Evolutionary conservation across 2,329 filamentous ascomycete species (phyloP).

Genomic region (Phaeosphaeriaceae sp.): DNA sequence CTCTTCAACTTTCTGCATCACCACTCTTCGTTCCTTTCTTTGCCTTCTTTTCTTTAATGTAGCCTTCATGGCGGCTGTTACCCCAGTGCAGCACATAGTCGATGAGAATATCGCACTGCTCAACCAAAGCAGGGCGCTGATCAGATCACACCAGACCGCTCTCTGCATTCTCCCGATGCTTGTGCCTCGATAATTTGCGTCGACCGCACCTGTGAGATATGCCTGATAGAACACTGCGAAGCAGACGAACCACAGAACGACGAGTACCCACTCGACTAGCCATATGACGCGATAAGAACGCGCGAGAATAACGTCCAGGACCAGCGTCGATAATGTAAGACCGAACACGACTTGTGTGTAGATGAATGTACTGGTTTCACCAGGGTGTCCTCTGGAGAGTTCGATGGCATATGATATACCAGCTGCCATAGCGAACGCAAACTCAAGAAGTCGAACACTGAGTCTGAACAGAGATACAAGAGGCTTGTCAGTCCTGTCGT

Average conservation of each 20-base stretch:
- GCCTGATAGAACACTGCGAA: constrained; percentile 28
- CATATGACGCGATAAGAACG: constrained; percentile 31
- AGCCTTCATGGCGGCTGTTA: constrained; percentile 23
- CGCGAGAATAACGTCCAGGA: constrained; percentile 25
- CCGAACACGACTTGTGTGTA: constrained; percentile 28
- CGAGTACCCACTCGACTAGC: constrained; percentile 27
- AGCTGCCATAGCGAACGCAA: constrained; percentile 31
- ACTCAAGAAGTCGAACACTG: constrained; percentile 26
- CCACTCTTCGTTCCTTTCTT: constrained; percentile 2
- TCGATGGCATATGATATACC: constrained; percentile 35
- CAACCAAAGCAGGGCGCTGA: constrained; percentile 32
- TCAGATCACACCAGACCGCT: constrained; percentile 31
- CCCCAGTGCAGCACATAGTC: constrained; percentile 31
- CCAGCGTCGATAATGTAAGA: constrained; percentile 17
- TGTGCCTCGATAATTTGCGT: constrained; percentile 13
- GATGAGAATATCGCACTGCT: constrained; percentile 33
- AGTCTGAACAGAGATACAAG: constrained; percentile 27
- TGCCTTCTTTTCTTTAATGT: constrained; percentile 12
- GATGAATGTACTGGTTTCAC: constrained; percentile 18
- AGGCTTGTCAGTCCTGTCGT: constrained; percentile 25
- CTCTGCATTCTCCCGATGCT: constrained; percentile 23
- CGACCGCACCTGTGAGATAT: constrained; percentile 8
- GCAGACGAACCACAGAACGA: constrained; percentile 30
- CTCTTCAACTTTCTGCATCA: constrained; percentile 1
- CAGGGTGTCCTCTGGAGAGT: constrained; percentile 12